Base-by-base conservation (phyloP, 1,139 yeast species). In the Pichia sp. region DNA sequence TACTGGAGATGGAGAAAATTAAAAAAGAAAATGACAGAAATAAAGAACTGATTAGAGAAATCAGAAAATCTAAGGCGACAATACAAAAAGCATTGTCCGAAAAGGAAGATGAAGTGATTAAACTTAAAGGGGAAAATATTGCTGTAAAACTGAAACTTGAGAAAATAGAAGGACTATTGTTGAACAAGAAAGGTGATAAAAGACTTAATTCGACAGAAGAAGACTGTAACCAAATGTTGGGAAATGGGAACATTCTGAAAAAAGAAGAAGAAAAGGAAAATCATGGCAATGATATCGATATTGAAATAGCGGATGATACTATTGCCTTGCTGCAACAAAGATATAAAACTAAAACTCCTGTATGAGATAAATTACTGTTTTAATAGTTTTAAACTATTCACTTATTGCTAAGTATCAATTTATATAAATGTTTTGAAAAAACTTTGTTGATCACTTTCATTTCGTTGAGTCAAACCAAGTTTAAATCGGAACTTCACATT, bases 141-240 rank as follows among this genome's bases (percentile, higher is more conserved):
- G 53, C 53, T 26, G 37, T 52, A 24, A 48, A 47, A 21, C 19
- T 39, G 12, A 46, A 45, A 23, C 39, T 46, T 11, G 47, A 46
- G 21, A 38, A 45, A n/a, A 49, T 49, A 8, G 46, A 36, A 14
- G 46, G 40, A 11, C 17, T 45, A 11, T 34, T 45, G 14, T 12
- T 33, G 12, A 40, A 36, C 28, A 14, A 4, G 20, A 33, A 17
- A 17, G 2, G 6, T 31, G 4, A 3, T 17, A 4, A 10, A 10
- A n/a, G n/a, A n/a, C n/a, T n/a, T n/a, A n/a, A n/a, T n/a, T n/a
- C n/a, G n/a, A n/a, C n/a, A 4, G 3, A 14, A 12, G 17, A 20
- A 8, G 11, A 17, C 11, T 23, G 3, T 18, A 20, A 17, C 11
- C 19, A 7, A n/a, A 5, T 2, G n/a, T 8, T 15, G 18, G 36